Evolutionary conservation across 768 basidiomycete genomes (phyloP).

Genomic region (Psilocybe sp.): DNA sequence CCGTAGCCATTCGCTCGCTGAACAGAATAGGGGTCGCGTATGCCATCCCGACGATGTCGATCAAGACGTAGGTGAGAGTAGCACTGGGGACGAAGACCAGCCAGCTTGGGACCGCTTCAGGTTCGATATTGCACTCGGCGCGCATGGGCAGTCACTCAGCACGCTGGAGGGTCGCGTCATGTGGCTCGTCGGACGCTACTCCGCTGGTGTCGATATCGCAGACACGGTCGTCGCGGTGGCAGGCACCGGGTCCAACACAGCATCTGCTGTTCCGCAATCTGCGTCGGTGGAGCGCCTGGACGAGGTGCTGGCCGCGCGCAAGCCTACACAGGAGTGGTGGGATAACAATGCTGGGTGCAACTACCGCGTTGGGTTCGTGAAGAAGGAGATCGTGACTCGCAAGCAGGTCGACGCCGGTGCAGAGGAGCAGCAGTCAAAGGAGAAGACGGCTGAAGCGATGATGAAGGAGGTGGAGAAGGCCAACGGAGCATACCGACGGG

Average conservation of each 20-base stretch:
- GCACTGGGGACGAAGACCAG: neutral
- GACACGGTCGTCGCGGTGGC: neutral
- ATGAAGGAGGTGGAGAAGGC: conserved; percentile 6
- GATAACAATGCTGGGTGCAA: conserved; percentile 84
- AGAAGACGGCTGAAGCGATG: neutral
- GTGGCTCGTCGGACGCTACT: conserved; percentile 60
- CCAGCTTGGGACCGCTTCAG: conserved; percentile 55
- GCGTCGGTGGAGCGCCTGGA: neutral
- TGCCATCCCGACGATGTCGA: conserved; percentile 7
- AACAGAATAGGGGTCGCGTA: conserved; percentile 1
- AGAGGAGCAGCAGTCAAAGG: too few relatives aligned
- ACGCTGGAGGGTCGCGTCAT: conserved; percentile 50
- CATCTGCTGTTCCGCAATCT: neutral
- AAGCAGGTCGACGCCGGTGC: too few relatives aligned
- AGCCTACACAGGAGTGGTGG: conserved; percentile 79
- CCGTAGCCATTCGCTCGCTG: neutral
- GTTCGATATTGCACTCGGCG: conserved; percentile 69
- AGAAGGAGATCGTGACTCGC: conserved; percentile 2
- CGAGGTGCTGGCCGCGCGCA: neutral
- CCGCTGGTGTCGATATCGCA: conserved; percentile 12
- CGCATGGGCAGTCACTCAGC: conserved; percentile 41
- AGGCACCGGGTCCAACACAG: neutral
- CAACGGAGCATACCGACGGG: conserved; percentile 15
- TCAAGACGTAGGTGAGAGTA: neutral
- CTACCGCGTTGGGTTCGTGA: conserved; percentile 68